These are phyloP conservation scores for Boletus albobrunnescens DNA, from an alignment of 1,284 basidiomycete genomes.

Conservation along the genomic window DNA sequence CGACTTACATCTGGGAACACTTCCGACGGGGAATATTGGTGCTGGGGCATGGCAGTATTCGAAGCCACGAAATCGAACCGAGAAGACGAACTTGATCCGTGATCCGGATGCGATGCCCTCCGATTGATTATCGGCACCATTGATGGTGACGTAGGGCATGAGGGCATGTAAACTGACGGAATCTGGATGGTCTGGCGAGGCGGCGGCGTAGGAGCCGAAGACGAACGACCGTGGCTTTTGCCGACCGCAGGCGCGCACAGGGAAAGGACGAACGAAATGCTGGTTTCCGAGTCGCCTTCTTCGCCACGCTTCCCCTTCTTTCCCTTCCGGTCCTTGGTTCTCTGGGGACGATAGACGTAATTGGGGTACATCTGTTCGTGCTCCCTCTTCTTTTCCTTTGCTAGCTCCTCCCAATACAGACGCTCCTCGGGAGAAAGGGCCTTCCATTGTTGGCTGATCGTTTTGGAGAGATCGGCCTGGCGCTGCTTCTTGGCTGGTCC, in stretches of 20 bases:
- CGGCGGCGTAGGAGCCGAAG: slow-evolving; percentile 53
- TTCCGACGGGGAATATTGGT: slow-evolving; percentile 25
- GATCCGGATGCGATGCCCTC: slow-evolving; percentile 47
- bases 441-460: slow-evolving; percentile 75
- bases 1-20: slow-evolving; percentile 28
- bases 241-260: slow-evolving; percentile 31
- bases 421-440: slow-evolving; percentile 55
- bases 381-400: slow-evolving; percentile 57
- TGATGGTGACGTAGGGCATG: slow-evolving; percentile 63
- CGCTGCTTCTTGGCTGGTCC: slow-evolving; percentile 47
- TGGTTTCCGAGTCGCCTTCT: slow-evolving; percentile 46
- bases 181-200: slow-evolving; percentile 59
- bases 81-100: slow-evolving; percentile 37
- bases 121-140: slow-evolving; percentile 55
- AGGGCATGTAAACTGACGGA: slow-evolving; percentile 59
- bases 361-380: slow-evolving; percentile 63
- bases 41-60: slow-evolving; percentile 34
- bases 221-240: slow-evolving; percentile 47
- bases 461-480: slow-evolving; percentile 66
- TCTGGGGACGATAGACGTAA: slow-evolving; percentile 73
- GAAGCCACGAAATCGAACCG: slow-evolving; percentile 47
- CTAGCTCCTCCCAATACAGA: slow-evolving; percentile 58
- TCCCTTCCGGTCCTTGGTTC: slow-evolving; percentile 55
- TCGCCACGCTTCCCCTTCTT: slow-evolving; percentile 41
- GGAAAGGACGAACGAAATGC: slow-evolving; percentile 56